A percentile compares a stretch with the other conserved stretches of the same genome.
These are phyloP conservation scores for Mortierella sp. DNA, from an alignment of 371 early-diverging fungal genomes.

Conservation along the genomic window DNA sequence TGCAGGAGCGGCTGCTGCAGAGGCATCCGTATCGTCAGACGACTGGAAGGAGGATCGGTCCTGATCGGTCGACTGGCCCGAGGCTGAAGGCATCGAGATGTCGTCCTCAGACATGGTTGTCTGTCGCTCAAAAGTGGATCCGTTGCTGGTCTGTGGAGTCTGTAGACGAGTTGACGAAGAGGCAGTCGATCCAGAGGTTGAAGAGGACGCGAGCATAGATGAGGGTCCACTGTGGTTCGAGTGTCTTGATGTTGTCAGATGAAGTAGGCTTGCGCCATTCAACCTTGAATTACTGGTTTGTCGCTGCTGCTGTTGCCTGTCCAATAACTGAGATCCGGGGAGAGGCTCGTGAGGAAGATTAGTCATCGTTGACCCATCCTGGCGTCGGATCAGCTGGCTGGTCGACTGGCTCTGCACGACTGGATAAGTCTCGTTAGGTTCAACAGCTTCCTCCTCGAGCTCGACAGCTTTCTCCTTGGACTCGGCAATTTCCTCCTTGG, in stretches of 20 bases:
- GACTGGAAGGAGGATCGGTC: neutral
- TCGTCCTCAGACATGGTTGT: conserved; percentile 27
- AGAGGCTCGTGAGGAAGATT: conserved; percentile 18
- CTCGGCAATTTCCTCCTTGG: neutral
- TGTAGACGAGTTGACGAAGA: neutral
- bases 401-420: conserved; percentile 4
- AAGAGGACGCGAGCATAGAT: neutral
- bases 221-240: neutral
- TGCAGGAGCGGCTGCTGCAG: neutral
- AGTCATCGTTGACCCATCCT: conserved; percentile 15
- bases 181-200: neutral
- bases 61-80: neutral
- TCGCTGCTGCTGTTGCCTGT: conserved; percentile 5
- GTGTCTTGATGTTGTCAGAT: neutral
- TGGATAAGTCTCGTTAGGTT: neutral
- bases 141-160: neutral
- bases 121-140: conserved; percentile 1
- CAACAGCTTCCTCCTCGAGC: neutral
- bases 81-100: neutral
- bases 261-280: neutral
- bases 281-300: conserved; percentile 1
- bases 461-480: neutral
- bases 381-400: conserved; percentile 10
- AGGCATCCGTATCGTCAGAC: neutral
- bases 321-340: conserved; percentile 7